Evolutionary conservation across 2,329 filamentous ascomycete genomes (phyloP), one percentile per base, ranked within the genome.

Genomic region (Aspergillus fischeri): DNA sequence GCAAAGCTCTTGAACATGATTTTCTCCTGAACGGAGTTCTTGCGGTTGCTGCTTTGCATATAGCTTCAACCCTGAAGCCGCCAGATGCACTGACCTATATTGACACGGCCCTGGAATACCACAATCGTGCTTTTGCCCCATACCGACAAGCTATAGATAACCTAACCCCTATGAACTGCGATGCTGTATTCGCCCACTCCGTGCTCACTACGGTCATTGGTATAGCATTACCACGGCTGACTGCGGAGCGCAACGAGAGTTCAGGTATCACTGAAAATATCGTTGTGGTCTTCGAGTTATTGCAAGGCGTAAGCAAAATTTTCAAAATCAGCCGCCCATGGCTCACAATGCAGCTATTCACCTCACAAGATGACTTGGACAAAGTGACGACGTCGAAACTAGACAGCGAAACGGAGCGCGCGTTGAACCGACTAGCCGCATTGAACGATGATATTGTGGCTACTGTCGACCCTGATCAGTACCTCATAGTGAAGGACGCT

Each of bases 301-400:
- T 75, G 7, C 71, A 73, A 51, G 73, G 73, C 0, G 66, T 72
- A 29, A 69, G 62, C 28, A 73, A 73, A 3, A 75, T 75, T 24
- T 65, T 69, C 32, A 59, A 53, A 2, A 70, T 73, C 35, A 69
- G 67, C 21, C 62, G 63, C 17, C 60, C 68, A 1, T 74, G 71
- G 60, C 77, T 84, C 61, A 80, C 83, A 61, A 76, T 78, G 17
- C 81, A 79, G 72, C 70, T 83, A 1, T 84, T 83, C 65, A 78
- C 73, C 25, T 73, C 73, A 3, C 77, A 74, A 42, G 64, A 64
- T 0, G 68, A 70, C 21, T 79, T 80, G 60, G 80, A 79, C 77
- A 78, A 75, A 6, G 64, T 75, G 24, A 71, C 73, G 10, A 17
- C 54, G 1, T 52, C 52, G 3, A 55, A 54, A 20, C 32, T 72